A percentile compares a stretch with the other conserved stretches of the same genome.
phyloP scores from a whole-genome alignment of 1,284 basidiomycete genomes.

The Rugosomyces carneus region DNA sequence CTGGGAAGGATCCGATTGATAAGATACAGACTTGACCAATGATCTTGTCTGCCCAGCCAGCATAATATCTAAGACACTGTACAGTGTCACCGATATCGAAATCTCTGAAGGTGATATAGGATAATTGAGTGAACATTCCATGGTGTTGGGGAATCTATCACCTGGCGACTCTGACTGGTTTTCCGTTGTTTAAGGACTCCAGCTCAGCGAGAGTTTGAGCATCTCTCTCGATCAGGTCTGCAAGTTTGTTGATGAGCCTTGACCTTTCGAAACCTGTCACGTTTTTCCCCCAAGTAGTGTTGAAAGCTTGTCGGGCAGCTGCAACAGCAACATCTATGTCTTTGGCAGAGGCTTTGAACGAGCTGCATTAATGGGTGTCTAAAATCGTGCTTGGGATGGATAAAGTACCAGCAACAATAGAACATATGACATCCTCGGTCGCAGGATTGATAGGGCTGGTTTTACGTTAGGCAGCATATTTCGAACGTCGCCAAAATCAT shows the following conservation, averaged over 20 bases:
- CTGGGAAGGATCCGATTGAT: background rate
- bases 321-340: slow-evolving; percentile 83
- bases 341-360: slow-evolving; percentile 51
- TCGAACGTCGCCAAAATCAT: slow-evolving; percentile 20
- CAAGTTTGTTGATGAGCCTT: slow-evolving; percentile 77
- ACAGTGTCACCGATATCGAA: slow-evolving; percentile 83
- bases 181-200: slow-evolving; percentile 80
- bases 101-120: slow-evolving; percentile 42
- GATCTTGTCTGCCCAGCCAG: slow-evolving; percentile 65
- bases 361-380: slow-evolving; percentile 14
- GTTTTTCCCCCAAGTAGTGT: slow-evolving; percentile 87
- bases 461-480: slow-evolving; percentile 7
- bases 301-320: slow-evolving; percentile 81
- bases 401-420: slow-evolving; percentile 58
- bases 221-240: slow-evolving; percentile 89
- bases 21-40: slow-evolving; percentile 47
- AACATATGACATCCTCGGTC: slow-evolving; percentile 66
- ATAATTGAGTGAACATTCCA: background rate
- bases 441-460: slow-evolving; percentile 64
- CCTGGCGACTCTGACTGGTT: slow-evolving; percentile 72
- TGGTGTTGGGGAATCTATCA: slow-evolving; percentile 6
- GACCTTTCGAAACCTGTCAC: slow-evolving; percentile 79
- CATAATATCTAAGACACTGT: slow-evolving; percentile 78
- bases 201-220: slow-evolving; percentile 71
- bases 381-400: background rate